Evolutionary conservation across 2,329 filamentous ascomycete species (phyloP).

Genomic region (Aspergillus ustus): DNA sequence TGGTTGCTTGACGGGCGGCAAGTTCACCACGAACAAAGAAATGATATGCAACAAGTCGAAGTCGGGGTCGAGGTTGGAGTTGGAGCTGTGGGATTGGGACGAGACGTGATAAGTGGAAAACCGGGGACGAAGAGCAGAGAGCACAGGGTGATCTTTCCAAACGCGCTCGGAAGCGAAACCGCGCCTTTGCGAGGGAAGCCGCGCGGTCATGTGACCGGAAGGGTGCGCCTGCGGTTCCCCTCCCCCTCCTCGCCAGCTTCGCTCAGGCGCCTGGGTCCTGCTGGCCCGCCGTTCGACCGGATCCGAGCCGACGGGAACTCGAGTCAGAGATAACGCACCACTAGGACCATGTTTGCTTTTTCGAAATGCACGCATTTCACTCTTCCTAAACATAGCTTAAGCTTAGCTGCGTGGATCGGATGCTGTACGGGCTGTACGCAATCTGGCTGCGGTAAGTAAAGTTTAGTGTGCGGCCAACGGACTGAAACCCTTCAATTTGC

Average conservation of each 20-base stretch:
- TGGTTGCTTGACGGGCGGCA: slow-evolving; percentile 10
- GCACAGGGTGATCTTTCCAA: neutral
- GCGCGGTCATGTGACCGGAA: slow-evolving; percentile 12
- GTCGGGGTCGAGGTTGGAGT: neutral
- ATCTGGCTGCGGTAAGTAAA: slow-evolving; percentile 18
- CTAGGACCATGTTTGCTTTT: slow-evolving; percentile 30
- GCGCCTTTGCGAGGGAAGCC: neutral
- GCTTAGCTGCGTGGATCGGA: slow-evolving; percentile 31
- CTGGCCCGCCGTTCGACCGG: slow-evolving; percentile 21
- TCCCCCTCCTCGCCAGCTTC: neutral
- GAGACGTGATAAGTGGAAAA: slow-evolving; percentile 1
- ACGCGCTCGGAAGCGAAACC: neutral
- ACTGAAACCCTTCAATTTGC: slow-evolving; percentile 17
- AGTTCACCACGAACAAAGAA: neutral
- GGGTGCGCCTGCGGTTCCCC: neutral
- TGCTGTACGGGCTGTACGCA: slow-evolving; percentile 7
- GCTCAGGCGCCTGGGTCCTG: neutral
- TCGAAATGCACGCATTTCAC: slow-evolving; percentile 21
- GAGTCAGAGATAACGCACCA: slow-evolving; percentile 15
- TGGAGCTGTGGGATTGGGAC: neutral
- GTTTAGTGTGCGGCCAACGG: slow-evolving; percentile 18
- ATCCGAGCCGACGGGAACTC: slow-evolving; percentile 18
- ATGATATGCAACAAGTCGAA: slow-evolving; percentile 1
- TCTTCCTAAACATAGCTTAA: slow-evolving; percentile 33
- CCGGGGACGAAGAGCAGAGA: neutral